Conservation (phyloP, 2,329 filamentous ascomycete genomes). For the Clarireedia homoeocarpa region DNA sequence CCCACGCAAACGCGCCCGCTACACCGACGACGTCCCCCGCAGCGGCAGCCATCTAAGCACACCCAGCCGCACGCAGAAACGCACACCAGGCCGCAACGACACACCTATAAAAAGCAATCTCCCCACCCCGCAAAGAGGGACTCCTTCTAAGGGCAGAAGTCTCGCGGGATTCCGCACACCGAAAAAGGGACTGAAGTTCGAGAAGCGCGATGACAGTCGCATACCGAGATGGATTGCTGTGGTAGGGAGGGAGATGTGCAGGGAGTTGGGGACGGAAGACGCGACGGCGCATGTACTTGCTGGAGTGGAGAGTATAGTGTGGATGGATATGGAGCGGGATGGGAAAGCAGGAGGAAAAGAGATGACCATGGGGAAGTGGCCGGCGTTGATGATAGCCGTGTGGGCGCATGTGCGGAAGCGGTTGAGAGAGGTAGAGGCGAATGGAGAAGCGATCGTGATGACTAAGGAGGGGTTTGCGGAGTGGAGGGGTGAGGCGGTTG, state of each 20-base stretch:
- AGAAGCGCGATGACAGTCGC: constrained; percentile 16
- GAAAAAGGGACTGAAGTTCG: constrained; percentile 19
- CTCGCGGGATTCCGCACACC: constrained; percentile 32
- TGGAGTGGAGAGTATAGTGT: constrained; percentile 51
- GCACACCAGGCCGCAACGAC: constrained; percentile 2
- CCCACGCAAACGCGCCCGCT: constrained; percentile 11
- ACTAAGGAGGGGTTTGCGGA: constrained; percentile 38
- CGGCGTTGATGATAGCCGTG: constrained; percentile 50
- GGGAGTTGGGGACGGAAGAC: constrained; percentile 48
- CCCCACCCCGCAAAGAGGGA: constrained; percentile 24
- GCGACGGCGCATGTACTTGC: constrained; percentile 68
- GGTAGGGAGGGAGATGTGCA: constrained; percentile 58
- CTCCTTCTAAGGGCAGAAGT: constrained; percentile 40
- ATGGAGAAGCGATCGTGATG: not conserved
- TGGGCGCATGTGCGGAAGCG: constrained; percentile 52
- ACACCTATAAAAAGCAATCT: not conserved
- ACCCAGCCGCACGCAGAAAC: constrained; percentile 5
- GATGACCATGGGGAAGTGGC: constrained; percentile 40
- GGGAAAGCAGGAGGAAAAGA: not conserved
- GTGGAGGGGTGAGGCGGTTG: constrained; percentile 40
- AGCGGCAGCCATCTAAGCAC: not conserved
- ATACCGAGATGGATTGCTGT: constrained; percentile 62
- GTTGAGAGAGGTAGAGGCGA: constrained; percentile 28
- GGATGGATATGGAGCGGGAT: constrained; percentile 17
- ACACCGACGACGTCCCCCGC: not conserved